Conservation (phyloP, 179 eudicot species). For the Beta corolliflora region DNA sequence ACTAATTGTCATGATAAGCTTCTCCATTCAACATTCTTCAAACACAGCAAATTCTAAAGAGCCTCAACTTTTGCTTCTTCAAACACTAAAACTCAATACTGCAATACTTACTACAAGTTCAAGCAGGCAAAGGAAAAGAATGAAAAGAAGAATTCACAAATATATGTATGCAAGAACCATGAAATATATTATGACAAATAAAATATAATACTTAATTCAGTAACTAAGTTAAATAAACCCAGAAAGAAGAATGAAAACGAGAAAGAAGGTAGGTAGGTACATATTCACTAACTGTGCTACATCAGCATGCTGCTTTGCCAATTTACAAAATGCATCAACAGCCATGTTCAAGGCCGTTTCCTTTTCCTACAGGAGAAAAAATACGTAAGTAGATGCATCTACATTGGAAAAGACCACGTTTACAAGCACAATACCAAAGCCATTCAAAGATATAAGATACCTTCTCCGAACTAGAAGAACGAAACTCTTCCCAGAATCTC, state of each 20-base stretch:
- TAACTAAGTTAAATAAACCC: background rate
- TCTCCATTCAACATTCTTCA: background rate
- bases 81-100: background rate
- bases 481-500: constrained; percentile 97
- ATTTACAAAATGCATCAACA: constrained; percentile 97
- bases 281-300: constrained; percentile 87
- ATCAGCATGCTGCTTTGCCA: constrained; percentile 83
- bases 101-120: background rate
- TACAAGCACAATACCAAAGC: background rate
- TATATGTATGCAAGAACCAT: background rate
- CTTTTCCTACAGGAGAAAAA: constrained; percentile 73
- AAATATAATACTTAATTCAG: background rate
- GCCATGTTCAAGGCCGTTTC: constrained; percentile 92
- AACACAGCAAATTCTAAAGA: background rate
- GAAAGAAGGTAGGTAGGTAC: constrained; percentile 34
- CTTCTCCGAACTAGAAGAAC: constrained; percentile 93
- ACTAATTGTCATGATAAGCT: background rate
- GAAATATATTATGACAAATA: background rate
- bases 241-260: background rate
- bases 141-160: background rate
- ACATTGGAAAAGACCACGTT: background rate
- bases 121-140: background rate
- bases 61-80: background rate
- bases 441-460: constrained; percentile 32
- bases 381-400: background rate